Base-by-base conservation (phyloP, 352 stramenopile genomes). In the Blastocystis sp. region DNA sequence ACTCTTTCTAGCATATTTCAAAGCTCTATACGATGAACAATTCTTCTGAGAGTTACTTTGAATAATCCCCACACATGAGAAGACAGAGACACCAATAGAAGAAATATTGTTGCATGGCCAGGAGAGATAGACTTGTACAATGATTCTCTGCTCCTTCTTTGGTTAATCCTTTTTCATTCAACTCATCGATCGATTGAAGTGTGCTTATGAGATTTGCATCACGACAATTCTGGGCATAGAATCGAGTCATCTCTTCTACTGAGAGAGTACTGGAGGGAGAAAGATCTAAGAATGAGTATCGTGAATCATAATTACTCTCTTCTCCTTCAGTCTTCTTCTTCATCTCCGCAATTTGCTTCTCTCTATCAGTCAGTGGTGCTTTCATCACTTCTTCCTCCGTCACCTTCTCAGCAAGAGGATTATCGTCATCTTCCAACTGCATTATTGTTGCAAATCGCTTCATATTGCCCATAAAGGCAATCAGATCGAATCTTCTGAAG, bases 21-120 rank as follows among this genome's bases (percentile, higher is more conserved):
- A 30, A 13, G 73, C 44, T 5, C 33, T 69, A 27, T n/a, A 22
- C 51, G 5, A 62, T 76, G 30, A 44, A n/a, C 15, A 9, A 9
- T 1, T 53, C 11, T 35, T 1, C 1, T 13, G 1, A 44, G 27
- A n/a, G 9, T 51, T 3, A 76, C 64, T 48, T 24, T 3, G 27
- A 24, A 44, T 42, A 51, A 27, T 81, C 44, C 2, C 73, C 73
- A 6, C 30, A 54, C 7, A 84, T 54, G 3, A 84, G 27, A 19
- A 84, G 54, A 44, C 27, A 58, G 11, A 84, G 22, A 11, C 6
- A 54, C 48, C 73, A 84, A 37, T 84, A 64, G 51, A 48, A 84
- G n/a, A 68, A 84, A 30, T 84, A 84, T 30, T 22, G 17, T 42
- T 69, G 73, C 73, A 84, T 66, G 0, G 48, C 17, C 19, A 84